Base-by-base conservation (phyloP, 768 basidiomycete species). In the Mycena vulgaris region DNA sequence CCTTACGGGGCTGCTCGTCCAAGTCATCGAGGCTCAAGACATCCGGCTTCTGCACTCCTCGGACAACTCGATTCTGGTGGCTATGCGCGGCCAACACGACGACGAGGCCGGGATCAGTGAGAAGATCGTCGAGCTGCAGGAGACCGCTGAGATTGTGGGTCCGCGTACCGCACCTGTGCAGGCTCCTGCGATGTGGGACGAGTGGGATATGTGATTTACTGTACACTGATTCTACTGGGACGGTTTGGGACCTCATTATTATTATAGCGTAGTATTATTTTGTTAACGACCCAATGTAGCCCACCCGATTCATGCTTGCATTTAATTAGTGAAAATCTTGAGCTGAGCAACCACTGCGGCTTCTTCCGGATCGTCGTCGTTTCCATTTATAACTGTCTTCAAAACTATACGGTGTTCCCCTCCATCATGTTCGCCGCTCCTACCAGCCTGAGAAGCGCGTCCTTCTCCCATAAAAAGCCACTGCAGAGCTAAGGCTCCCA, bases 21-120 rank as follows among this genome's bases (percentile, higher is more conserved):
- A 96, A 79, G 92, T 95, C n/a, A 89, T 95, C 49, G 92, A 94
- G 75, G 94, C 86, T 0, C 73, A 75, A 14, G 92, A 94, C 73
- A 87, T 95, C 40, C 89, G 93, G 28, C 84, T 94, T 31, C 79
- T 94, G 55, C 85, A 92, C 76, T 78, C 81, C 16, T 79, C 83
- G 48, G 82, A 86, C 33, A 87, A 88, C 58, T 83, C 88, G 8
- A 83, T 93, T 27, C 76, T 95, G 51, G 82, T 91, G 5, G 92
- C 86, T 16, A 91, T 91, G 90, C 85, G 83, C 45, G 93, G 93
- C 13, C 76, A 77, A 60, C 85, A 85, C 70, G 87, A 90, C 59
- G 90, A 92, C 70, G 81, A 85, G 65, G 81, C 83, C 5, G 91
- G 90, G 2, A 75, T 83, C 60, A 89, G 88, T 65, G 91, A 94